phyloP scores from a whole-genome alignment of 208 protist species.

The Trypanosoma lewisi region DNA sequence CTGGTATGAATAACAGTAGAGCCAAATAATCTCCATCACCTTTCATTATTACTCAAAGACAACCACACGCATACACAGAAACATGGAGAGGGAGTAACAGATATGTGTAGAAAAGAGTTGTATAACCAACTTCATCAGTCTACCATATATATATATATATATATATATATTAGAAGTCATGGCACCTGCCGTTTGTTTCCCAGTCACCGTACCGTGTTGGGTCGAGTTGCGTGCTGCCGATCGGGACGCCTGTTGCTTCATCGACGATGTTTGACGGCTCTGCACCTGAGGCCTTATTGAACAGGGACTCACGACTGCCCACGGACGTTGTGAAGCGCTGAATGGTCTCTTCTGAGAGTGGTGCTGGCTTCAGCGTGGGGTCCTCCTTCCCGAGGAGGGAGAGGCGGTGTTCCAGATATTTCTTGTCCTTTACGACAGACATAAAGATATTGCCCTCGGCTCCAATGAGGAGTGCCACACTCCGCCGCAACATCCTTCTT shows the following conservation, averaged over 20 bases:
- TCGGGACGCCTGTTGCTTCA: conserved; percentile 73
- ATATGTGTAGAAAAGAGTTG: too few species aligned
- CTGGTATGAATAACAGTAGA: too few species aligned
- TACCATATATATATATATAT: conserved; percentile 18
- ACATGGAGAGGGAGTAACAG: too few species aligned
- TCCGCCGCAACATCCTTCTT: conserved; percentile 64
- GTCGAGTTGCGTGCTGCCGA: conserved; percentile 81
- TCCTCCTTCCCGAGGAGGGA: conserved; percentile 75
- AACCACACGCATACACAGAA: too few species aligned
- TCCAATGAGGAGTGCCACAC: conserved; percentile 57
- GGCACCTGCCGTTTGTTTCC: conserved; percentile 88
- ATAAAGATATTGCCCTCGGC: conserved; percentile 66
- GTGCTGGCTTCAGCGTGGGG: conserved; percentile 30
- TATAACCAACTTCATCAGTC: too few species aligned
- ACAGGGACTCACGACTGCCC: conserved; percentile 72
- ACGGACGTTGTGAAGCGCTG: conserved; percentile 86
- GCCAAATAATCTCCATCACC: too few species aligned
- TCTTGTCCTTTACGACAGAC: conserved; percentile 73
- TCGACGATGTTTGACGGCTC: conserved; percentile 85
- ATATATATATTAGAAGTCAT: conserved; percentile 67
- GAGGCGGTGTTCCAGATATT: conserved; percentile 82
- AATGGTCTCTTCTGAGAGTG: conserved; percentile 71
- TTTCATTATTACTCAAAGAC: too few species aligned
- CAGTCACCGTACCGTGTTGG: conserved; percentile 89
- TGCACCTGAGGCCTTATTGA: conserved; percentile 80